Evolutionary conservation across 805 yeast species (phyloP).

Genomic region (Vanderwaltozyma polyspora): DNA sequence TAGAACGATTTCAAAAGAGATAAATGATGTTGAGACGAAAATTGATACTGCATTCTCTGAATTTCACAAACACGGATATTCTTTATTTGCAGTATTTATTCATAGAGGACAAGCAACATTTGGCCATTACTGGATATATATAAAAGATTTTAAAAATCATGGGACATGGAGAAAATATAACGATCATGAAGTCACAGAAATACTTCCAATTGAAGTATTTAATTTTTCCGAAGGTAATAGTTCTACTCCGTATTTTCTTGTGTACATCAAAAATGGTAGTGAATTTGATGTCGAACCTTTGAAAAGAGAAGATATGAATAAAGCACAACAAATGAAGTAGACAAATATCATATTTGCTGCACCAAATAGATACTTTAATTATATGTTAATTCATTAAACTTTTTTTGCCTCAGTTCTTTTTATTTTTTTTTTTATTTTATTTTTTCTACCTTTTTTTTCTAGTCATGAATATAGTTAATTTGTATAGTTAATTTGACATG

Average conservation of each 20-base stretch:
- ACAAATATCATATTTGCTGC: too few species aligned
- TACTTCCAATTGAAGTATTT: slow-evolving; percentile 48
- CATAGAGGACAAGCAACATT: slow-evolving; percentile 93
- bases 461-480: too few species aligned
- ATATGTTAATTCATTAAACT: too few species aligned
- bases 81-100: slow-evolving; percentile 82
- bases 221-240: slow-evolving; percentile 56
- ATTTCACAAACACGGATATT: slow-evolving; percentile 53
- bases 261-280: slow-evolving; percentile 60
- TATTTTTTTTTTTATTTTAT: too few species aligned
- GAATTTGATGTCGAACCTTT: slow-evolving; percentile 51
- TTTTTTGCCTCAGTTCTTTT: too few species aligned
- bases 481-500: too few species aligned
- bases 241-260: slow-evolving; percentile 90
- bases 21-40: slow-evolving; percentile 31
- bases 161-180: slow-evolving; percentile 75
- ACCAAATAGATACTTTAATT: too few species aligned
- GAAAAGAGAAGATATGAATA: too few species aligned
- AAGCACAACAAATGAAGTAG: too few species aligned
- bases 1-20: not conserved
- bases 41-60: slow-evolving; percentile 43
- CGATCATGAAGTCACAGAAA: slow-evolving; percentile 83
- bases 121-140: slow-evolving; percentile 98
- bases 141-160: slow-evolving; percentile 56
- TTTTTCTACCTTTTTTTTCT: too few species aligned